phyloP scores from a whole-genome alignment of 2,329 filamentous ascomycete species.

The Ceratocystis huliohia region DNA sequence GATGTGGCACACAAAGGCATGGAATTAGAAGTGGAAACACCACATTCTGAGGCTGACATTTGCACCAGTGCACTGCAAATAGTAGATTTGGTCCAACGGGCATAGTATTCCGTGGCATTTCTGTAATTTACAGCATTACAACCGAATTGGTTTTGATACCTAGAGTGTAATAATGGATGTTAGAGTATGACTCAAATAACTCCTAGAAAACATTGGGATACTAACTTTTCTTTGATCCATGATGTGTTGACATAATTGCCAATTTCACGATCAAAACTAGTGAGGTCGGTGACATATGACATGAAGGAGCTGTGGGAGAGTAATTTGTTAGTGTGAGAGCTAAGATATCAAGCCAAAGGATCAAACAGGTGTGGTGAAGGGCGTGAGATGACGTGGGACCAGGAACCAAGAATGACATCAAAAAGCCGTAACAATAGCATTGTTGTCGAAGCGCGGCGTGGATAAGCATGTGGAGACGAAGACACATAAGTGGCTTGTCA shows the following conservation, averaged over 20 bases:
- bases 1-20: constrained; percentile 76
- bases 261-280: constrained; percentile 67
- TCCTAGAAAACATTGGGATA: constrained; percentile 1
- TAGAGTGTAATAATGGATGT: constrained; percentile 29
- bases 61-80: constrained; percentile 92
- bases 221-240: constrained; percentile 70
- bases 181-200: not conserved
- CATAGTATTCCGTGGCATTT: constrained; percentile 73
- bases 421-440: not conserved
- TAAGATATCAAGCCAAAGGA: too few species aligned
- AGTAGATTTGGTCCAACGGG: constrained; percentile 81
- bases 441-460: not conserved
- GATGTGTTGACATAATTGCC: constrained; percentile 57
- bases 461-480: too few species aligned
- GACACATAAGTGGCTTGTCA: too few species aligned
- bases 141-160: constrained; percentile 70
- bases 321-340: constrained; percentile 21
- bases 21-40: constrained; percentile 49
- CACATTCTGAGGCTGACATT: constrained; percentile 62
- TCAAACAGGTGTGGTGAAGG: too few species aligned
- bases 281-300: constrained; percentile 59
- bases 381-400: too few species aligned
- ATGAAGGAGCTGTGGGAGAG: constrained; percentile 60
- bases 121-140: constrained; percentile 65
- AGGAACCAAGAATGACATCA: too few species aligned